These are phyloP conservation scores for Penicillium argentinense DNA, from an alignment of 495 filamentous ascomycete species.

Conservation along the genomic window DNA sequence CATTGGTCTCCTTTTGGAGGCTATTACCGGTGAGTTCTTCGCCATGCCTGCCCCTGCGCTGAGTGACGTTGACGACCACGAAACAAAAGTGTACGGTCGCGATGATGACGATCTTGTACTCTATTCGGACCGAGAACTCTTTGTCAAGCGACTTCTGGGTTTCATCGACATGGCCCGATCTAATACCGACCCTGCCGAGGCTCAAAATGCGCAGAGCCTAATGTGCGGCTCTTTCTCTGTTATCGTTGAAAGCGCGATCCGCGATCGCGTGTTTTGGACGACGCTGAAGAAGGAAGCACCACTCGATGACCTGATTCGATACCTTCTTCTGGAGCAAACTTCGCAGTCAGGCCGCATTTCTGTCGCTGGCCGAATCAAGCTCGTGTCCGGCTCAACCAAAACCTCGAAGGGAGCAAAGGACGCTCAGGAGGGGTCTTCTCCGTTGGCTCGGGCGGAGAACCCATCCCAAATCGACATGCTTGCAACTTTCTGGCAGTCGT, in stretches of 20 bases:
- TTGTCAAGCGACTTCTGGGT: constrained; percentile 31
- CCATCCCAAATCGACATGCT: constrained; percentile 40
- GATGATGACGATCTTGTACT: constrained; percentile 8
- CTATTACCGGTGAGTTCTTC: constrained; percentile 1
- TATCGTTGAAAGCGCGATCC: constrained; percentile 63
- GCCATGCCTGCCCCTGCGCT: no score
- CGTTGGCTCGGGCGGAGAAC: constrained; percentile 17
- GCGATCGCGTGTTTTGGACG: constrained; percentile 58
- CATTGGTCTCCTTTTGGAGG: constrained; percentile 35
- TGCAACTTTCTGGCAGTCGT: constrained; percentile 51
- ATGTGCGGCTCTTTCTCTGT: constrained; percentile 59
- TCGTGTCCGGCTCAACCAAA: constrained; percentile 31
- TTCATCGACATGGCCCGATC: constrained; percentile 32
- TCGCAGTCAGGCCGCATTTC: constrained; percentile 35
- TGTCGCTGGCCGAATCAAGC: constrained; percentile 36
- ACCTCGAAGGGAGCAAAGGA: constrained; percentile 21
- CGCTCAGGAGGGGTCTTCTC: not conserved
- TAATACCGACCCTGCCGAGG: constrained; percentile 1
- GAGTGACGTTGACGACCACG: no score
- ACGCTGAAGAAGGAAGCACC: constrained; percentile 48
- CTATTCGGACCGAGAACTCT: constrained; percentile 18
- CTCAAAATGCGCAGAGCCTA: constrained; percentile 29
- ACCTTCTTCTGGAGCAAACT: constrained; percentile 36
- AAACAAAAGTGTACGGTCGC: constrained; percentile 13
- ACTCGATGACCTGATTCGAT: constrained; percentile 41